A percentile compares a stretch with the other conserved stretches of the same genome.
Conservation (phyloP, 768 basidiomycete species). For the Ramaria sp. region DNA sequence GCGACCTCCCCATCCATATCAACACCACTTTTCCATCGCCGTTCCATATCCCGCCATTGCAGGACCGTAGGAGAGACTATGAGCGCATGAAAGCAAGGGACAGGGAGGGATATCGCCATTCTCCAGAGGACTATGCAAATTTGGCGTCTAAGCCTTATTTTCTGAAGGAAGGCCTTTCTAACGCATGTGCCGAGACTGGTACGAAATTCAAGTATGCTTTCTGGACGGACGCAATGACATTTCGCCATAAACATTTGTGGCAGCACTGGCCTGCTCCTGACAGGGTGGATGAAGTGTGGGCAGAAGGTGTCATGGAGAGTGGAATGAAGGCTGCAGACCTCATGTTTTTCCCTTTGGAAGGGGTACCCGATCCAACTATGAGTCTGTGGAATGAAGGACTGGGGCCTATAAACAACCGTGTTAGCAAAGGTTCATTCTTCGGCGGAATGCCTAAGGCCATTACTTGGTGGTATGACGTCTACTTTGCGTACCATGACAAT, state of each 20-base stretch:
- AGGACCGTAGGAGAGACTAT: conserved; percentile 24
- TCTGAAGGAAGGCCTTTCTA: conserved; percentile 28
- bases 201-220: conserved; percentile 41
- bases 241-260: conserved; percentile 33
- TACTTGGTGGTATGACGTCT: conserved; percentile 33
- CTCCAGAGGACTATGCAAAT: conserved; percentile 40
- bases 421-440: conserved; percentile 53
- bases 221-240: conserved; percentile 48
- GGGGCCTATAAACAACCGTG: conserved; percentile 40
- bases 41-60: conserved; percentile 37
- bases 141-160: conserved; percentile 48
- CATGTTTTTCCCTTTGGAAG: conserved; percentile 36
- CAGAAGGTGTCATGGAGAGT: conserved; percentile 22
- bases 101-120: conserved; percentile 31
- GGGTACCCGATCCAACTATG: conserved; percentile 22
- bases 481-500: conserved; percentile 40
- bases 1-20: conserved; percentile 26
- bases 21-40: conserved; percentile 35
- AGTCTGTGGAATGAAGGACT: conserved; percentile 30
- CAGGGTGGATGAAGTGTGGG: conserved; percentile 31
- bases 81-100: conserved; percentile 32
- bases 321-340: conserved; percentile 28
- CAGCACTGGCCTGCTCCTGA: conserved; percentile 35
- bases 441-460: conserved; percentile 36
- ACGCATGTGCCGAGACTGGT: conserved; percentile 13